Conservation (phyloP, 441 rosid genomes). For the Rhodomyrtus psidioides region DNA sequence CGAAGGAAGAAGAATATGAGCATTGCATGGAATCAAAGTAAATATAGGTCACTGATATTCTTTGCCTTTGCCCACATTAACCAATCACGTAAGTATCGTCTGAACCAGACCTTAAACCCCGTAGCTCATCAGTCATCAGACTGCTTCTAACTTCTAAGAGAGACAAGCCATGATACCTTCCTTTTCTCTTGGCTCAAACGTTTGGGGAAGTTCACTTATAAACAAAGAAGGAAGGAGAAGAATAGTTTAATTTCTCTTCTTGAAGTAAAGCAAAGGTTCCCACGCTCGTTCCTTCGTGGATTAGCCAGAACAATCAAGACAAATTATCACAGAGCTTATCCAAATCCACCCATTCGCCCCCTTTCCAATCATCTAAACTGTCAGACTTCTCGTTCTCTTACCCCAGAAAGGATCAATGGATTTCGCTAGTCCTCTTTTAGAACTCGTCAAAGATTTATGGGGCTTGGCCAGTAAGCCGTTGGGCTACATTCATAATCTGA, state of each 20-base stretch:
- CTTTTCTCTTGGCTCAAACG: neutral
- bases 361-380: neutral
- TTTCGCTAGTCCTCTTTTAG: rapidly evolving
- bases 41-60: neutral
- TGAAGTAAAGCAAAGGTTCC: neutral
- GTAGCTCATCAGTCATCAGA: no score
- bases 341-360: neutral
- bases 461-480: neutral
- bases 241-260: neutral
- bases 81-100: neutral
- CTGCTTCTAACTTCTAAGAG: neutral
- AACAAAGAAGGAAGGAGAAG: neutral
- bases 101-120: no score
- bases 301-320: neutral
- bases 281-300: neutral
- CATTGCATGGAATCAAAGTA: neutral
- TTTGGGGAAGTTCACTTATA: neutral
- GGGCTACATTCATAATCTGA: neutral
- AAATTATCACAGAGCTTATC: neutral
- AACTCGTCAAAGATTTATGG: neutral
- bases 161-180: neutral
- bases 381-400: neutral
- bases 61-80: neutral
- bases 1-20: neutral
- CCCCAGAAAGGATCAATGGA: no score